Evolutionary conservation across 441 rosid species (phyloP).

Genomic region (Isatis lusitanica): DNA sequence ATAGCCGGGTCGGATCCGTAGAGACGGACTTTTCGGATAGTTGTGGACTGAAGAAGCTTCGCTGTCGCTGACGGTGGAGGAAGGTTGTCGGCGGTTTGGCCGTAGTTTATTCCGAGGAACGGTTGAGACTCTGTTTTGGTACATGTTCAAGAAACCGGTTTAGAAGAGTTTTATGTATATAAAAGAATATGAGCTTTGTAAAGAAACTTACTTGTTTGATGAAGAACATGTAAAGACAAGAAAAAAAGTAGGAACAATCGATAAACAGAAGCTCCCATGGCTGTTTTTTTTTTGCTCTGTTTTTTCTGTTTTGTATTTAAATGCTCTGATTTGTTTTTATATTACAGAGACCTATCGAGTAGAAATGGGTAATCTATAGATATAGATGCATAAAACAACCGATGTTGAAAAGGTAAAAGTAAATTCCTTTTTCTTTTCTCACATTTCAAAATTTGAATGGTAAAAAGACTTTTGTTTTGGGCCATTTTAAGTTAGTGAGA

Average conservation of each 20-base stretch:
- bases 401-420: constrained; percentile 19
- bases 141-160: background rate
- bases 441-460: background rate
- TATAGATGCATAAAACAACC: constrained; percentile 22
- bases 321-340: constrained; percentile 10
- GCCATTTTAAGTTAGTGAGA: background rate
- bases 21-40: constrained; percentile 69
- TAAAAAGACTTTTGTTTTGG: background rate
- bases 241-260: constrained; percentile 24
- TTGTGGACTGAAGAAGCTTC: constrained; percentile 76
- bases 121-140: constrained; percentile 57
- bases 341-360: background rate
- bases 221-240: constrained; percentile 20
- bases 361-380: constrained; percentile 10
- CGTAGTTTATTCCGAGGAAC: constrained; percentile 81
- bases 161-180: background rate
- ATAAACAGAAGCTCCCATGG: constrained; percentile 34
- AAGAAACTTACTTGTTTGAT: constrained; percentile 30
- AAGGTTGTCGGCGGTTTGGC: constrained; percentile 77
- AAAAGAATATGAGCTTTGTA: background rate
- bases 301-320: background rate
- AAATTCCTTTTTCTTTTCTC: background rate
- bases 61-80: constrained; percentile 72
- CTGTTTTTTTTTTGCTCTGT: background rate
- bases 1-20: constrained; percentile 76